Evolutionary conservation across 1,139 yeast genomes (phyloP).

Genomic region (Chernovozyma aurita): DNA sequence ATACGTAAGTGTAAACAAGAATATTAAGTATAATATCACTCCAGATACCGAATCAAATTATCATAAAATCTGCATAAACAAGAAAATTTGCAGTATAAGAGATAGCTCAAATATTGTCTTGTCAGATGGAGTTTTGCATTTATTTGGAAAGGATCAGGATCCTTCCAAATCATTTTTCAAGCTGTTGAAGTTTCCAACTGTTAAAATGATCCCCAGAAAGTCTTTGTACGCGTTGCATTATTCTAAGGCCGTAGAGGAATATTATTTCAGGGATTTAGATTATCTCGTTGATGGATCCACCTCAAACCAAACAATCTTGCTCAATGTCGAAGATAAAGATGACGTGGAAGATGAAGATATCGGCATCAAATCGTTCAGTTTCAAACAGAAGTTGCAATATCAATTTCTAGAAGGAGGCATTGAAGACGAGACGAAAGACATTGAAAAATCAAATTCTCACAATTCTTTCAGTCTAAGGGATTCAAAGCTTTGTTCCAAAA

Average conservation of each 20-base stretch:
- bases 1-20: not conserved
- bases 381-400: slow-evolving; percentile 47
- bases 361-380: slow-evolving; percentile 22
- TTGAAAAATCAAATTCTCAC: not conserved
- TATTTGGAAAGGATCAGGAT: slow-evolving; percentile 28
- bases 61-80: slow-evolving; percentile 11
- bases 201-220: slow-evolving; percentile 63
- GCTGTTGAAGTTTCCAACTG: slow-evolving; percentile 20
- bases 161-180: slow-evolving; percentile 27
- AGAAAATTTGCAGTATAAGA: slow-evolving; percentile 10
- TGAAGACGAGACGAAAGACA: slow-evolving; percentile 15
- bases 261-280: slow-evolving; percentile 57
- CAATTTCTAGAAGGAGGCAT: slow-evolving; percentile 61
- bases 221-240: slow-evolving; percentile 69
- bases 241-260: slow-evolving; percentile 63
- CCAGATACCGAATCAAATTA: slow-evolving; percentile 1
- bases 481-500: slow-evolving; percentile 31
- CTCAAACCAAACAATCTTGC: slow-evolving; percentile 54
- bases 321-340: slow-evolving; percentile 41
- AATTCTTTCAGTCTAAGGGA: slow-evolving; percentile 16
- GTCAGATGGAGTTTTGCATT: slow-evolving; percentile 61
- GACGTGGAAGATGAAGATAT: slow-evolving; percentile 25
- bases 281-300: slow-evolving; percentile 52
- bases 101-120: slow-evolving; percentile 40
- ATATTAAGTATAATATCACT: not conserved